Evolutionary conservation across 2,329 filamentous ascomycete species (phyloP), one percentile per base, ranked within the genome.

Genomic region (Penicillium sp.): DNA sequence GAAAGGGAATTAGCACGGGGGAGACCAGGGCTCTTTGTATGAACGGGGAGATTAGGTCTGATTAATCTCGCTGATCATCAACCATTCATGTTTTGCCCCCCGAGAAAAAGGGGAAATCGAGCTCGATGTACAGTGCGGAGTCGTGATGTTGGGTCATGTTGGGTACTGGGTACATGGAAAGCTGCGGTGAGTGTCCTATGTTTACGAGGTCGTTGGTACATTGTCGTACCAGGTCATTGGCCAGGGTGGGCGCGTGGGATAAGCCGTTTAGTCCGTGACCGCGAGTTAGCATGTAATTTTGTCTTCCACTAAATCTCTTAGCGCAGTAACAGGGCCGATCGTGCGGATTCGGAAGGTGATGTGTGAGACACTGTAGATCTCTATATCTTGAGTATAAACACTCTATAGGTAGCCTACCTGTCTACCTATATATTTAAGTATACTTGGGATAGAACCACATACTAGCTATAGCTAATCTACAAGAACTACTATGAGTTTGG

Each of bases 1-100:
- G 59, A 41, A 57, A 58, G 53, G 52, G 49, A 57, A 56, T 46
- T 38, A 40, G 47, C 54, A 55, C 44, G 59, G 61, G 58, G 61
- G 57, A 54, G 27, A 16, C 37, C 42, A 53, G 58, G 54, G 56
- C 38, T 55, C 62, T 69, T 69, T 69, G 66, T 69, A 69, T 66
- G 59, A 56, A 49, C 55, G 46, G 63, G 66, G 66, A 69, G 65
- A 69, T 69, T 68, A 66, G 57, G 57, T 42, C 58, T 58, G 54
- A 50, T 55, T 32, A 62, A 65, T 66, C 64, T 58, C 46, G 53
- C 48, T 36, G 64, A 65, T 65, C 62, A 56, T 65, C 62, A 56
- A 34, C 52, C 46, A 27, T 38, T 28, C 36, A 37, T 26, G 36
- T 11, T 14, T 45, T 46, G 31, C 36, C 43, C 40, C 55, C 50